phyloP scores from a whole-genome alignment of 805 yeast genomes.

The Yamadazyma tumulicola region DNA sequence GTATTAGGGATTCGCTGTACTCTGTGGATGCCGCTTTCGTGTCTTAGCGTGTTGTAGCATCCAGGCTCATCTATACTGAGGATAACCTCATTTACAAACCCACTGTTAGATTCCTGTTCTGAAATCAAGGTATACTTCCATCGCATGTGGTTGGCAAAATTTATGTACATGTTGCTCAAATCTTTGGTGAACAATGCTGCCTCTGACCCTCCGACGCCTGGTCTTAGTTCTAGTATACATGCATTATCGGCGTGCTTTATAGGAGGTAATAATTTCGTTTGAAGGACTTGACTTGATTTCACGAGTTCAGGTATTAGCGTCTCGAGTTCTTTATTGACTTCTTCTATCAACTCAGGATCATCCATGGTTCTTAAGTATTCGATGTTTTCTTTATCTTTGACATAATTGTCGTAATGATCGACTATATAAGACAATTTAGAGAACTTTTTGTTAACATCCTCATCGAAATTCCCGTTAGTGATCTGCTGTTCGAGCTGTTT shows the following conservation, averaged over 20 bases:
- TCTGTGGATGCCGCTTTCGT: slow-evolving; percentile 94
- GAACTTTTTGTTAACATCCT: slow-evolving; percentile 28
- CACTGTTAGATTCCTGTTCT: slow-evolving; percentile 51
- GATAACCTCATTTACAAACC: slow-evolving; percentile 76
- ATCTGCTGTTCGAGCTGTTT: slow-evolving; percentile 24
- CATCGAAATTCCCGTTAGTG: slow-evolving; percentile 29
- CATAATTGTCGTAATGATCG: slow-evolving; percentile 28
- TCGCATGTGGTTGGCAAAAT: slow-evolving; percentile 56
- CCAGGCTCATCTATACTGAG: slow-evolving; percentile 68
- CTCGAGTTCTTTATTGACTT: slow-evolving; percentile 61
- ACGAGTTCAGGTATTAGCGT: slow-evolving; percentile 43
- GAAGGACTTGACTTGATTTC: slow-evolving; percentile 43
- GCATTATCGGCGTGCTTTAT: slow-evolving; percentile 73
- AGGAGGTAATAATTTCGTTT: slow-evolving; percentile 65
- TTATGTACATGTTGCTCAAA: slow-evolving; percentile 74
- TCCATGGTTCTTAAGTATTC: slow-evolving; percentile 26
- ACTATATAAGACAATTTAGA: slow-evolving; percentile 29
- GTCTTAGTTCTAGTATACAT: slow-evolving; percentile 80
- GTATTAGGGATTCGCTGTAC: slow-evolving; percentile 94
- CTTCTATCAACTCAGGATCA: slow-evolving; percentile 44
- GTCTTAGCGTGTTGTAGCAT: slow-evolving; percentile 66
- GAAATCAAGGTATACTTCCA: slow-evolving; percentile 71
- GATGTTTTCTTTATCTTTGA: slow-evolving; percentile 22
- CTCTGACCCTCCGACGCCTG: slow-evolving; percentile 96
- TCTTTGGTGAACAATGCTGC: slow-evolving; percentile 86